phyloP scores from a whole-genome alignment of 2,329 filamentous ascomycete species.

The Plectosphaerella sp. region DNA sequence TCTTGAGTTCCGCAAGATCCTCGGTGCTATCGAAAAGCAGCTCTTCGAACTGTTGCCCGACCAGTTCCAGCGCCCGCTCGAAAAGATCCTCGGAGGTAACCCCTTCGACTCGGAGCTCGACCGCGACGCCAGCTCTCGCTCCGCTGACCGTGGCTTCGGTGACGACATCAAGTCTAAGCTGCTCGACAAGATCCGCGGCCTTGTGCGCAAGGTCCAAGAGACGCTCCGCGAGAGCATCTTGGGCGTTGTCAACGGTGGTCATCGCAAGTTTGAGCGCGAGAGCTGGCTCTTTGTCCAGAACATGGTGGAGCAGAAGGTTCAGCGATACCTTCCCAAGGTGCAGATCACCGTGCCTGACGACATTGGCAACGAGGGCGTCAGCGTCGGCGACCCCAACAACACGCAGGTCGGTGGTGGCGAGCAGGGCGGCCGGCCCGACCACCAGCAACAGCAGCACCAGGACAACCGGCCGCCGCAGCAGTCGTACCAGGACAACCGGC shows the following conservation, averaged over 20 bases:
- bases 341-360: slow-evolving; percentile 41
- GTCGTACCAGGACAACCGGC: slow-evolving; percentile 12
- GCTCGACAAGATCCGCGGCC: slow-evolving; percentile 35
- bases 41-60: slow-evolving; percentile 40
- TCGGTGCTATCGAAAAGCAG: slow-evolving; percentile 38
- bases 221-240: slow-evolving; percentile 38
- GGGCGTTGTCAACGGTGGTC: slow-evolving; percentile 38
- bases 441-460: slow-evolving; percentile 4
- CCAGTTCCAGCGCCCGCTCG: slow-evolving; percentile 35
- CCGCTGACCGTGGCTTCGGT: slow-evolving; percentile 31
- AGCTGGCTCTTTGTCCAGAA: slow-evolving; percentile 42
- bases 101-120: slow-evolving; percentile 40
- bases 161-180: slow-evolving; percentile 40
- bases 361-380: slow-evolving; percentile 41
- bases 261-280: slow-evolving; percentile 40
- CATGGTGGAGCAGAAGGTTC: slow-evolving; percentile 40
- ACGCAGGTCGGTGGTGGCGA: slow-evolving; percentile 24
- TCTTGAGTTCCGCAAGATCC: slow-evolving; percentile 38
- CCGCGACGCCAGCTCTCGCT: slow-evolving; percentile 19
- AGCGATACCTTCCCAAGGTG: slow-evolving; percentile 39
- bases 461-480: slow-evolving; percentile 14
- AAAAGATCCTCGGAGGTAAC: slow-evolving; percentile 42
- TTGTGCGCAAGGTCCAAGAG: slow-evolving; percentile 40
- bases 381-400: slow-evolving; percentile 30
- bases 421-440: not conserved